Percentiles rank a stretch among this genome's conserved stretches.
phyloP scores from a whole-genome alignment of 1,139 yeast species.

The Ogataea hybrid region DNA sequence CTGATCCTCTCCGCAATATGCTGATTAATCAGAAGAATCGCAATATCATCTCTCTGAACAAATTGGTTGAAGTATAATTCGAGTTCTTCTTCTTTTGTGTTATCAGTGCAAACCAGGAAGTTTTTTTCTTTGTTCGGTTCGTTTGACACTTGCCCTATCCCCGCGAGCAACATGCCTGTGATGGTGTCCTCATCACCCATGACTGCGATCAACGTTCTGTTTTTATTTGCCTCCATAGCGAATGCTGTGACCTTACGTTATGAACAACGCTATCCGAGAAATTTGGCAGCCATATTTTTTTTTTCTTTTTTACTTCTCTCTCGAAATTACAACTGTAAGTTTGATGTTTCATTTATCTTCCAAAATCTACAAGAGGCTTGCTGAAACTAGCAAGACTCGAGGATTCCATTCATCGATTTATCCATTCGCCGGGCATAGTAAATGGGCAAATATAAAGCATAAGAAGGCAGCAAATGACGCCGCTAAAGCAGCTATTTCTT shows the following conservation, averaged over 20 bases:
- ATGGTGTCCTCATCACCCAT: conserved; percentile 98
- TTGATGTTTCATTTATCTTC: no score
- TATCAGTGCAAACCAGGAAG: conserved; percentile 77
- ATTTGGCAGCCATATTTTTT: conserved; percentile 3
- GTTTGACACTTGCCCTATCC: conserved; percentile 81
- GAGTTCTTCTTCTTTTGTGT: conserved; percentile 74
- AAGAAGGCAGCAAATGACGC: conserved; percentile 94
- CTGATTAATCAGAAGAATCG: conserved; percentile 88
- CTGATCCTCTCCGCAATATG: conserved; percentile 93
- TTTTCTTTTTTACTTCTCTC: background rate
- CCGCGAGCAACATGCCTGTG: conserved; percentile 94
- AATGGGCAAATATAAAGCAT: conserved; percentile 94
- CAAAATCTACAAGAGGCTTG: no score
- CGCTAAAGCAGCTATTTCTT: conserved; percentile 65
- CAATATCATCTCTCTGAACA: conserved; percentile 86
- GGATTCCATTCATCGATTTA: no score
- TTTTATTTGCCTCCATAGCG: conserved; percentile 31
- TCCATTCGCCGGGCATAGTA: conserved; percentile 70
- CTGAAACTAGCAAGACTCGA: no score
- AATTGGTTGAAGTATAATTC: conserved; percentile 73
- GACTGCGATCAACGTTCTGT: conserved; percentile 82
- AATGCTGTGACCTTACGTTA: background rate
- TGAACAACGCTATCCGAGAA: no score
- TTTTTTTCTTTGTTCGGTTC: conserved; percentile 70
- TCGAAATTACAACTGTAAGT: no score